Evolutionary conservation across 2,329 filamentous ascomycete species (phyloP).

Genomic region (Xylaria sp.): DNA sequence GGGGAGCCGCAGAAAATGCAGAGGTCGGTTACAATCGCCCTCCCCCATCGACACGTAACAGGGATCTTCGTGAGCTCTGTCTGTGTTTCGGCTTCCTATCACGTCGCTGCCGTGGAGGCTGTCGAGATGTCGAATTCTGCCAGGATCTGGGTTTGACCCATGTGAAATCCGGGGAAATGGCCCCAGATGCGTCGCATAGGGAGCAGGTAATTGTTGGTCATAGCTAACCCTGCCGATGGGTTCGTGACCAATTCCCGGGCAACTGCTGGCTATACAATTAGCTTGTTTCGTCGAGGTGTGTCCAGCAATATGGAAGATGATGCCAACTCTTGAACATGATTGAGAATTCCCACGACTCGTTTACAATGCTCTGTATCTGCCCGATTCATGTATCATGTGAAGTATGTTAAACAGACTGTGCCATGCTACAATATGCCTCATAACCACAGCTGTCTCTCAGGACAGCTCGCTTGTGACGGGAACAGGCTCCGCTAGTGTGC

Average conservation of each 20-base stretch:
- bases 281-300: neutral
- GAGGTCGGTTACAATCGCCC: slow-evolving; percentile 9
- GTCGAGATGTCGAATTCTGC: slow-evolving; percentile 11
- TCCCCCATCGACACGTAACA: neutral
- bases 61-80: slow-evolving; percentile 20
- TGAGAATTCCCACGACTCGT: neutral
- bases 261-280: neutral
- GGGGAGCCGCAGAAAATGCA: slow-evolving; percentile 26
- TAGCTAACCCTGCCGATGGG: neutral
- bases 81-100: slow-evolving; percentile 29
- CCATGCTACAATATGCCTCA: slow-evolving; percentile 14
- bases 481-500: slow-evolving; percentile 38
- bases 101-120: slow-evolving; percentile 30
- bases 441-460: slow-evolving; percentile 9
- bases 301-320: neutral
- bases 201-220: neutral
- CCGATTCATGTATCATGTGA: neutral
- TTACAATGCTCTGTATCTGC: neutral
- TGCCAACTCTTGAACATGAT: slow-evolving; percentile 2
- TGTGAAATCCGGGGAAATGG: slow-evolving; percentile 40
- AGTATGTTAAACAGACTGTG: slow-evolving; percentile 7
- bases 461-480: slow-evolving; percentile 35
- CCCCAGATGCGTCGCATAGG: slow-evolving; percentile 7
- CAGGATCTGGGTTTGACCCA: slow-evolving; percentile 26
- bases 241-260: neutral